Base-by-base conservation (phyloP, 2,329 filamentous ascomycete species). In the Atkinsonella texensis region DNA sequence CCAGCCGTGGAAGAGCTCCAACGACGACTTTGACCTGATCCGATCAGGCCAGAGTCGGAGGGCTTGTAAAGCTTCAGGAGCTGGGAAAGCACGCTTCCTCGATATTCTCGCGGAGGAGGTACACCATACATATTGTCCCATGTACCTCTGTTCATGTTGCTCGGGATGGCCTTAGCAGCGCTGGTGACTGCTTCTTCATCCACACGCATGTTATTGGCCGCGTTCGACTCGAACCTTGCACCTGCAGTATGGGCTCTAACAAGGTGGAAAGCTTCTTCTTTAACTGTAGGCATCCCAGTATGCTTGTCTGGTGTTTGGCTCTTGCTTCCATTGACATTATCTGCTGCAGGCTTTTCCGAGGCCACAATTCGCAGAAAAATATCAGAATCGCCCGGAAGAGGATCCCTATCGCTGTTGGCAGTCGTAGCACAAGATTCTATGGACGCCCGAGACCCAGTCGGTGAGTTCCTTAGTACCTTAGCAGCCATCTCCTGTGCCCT, bases 61-160 rank as follows among this genome's bases (percentile, higher is more conserved):
- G 67, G 65, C 45, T 72, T 73, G 58, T 75, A 74, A 11, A 75
- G 66, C 60, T 70, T 73, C 43, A 75, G 54, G 1, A 75, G 67
- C 54, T 74, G 70, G 5, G 71, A 70, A 6, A 75, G 62, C 1
- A 74, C 68, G 49, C 71, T 69, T 17, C 71, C 69, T 2, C 72
- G 71, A 47, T 72, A 73, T 28, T 72, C 62, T 35, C 64, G 55
- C 0, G 71, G 71, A 4, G 66, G 59, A 4, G 70, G 67, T 1
- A 74, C 65, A 31, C 65, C 64, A 41, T 72, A 68, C 4, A 73
- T 62, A 11, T 68, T 69, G 49, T 72, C 70, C 42, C 64, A 70
- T 39, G 65, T 63, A 11, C 67, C 69, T 15, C 68, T 67, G 50
- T 70, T 67, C 43, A 67, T 57, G 45, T 70, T 66, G 18, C 60